A percentile compares a stretch with the other conserved stretches of the same genome.
phyloP scores from a whole-genome alignment of 169 alveolate genomes.

The Babesia ovis region DNA sequence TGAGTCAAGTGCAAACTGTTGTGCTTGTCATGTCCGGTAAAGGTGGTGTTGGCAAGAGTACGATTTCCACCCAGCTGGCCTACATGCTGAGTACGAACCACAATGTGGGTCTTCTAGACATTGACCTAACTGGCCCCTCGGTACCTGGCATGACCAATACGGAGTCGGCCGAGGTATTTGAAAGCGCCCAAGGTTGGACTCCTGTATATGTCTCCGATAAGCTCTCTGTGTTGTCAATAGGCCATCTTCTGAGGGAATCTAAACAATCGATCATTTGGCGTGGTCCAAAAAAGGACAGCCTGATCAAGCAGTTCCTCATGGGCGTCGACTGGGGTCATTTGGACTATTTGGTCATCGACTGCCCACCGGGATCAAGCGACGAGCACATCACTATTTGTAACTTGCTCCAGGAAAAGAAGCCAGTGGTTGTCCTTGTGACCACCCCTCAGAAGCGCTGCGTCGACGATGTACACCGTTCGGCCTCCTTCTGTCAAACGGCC shows the following conservation, averaged over 20 bases:
- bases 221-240: constrained; percentile 96
- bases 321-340: constrained; percentile 97
- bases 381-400: constrained; percentile 94
- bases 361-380: constrained; percentile 99
- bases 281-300: constrained; percentile 95
- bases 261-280: constrained; percentile 98
- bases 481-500: constrained; percentile 83
- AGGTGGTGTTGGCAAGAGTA: constrained; percentile 99
- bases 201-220: constrained; percentile 94
- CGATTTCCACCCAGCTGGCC: constrained; percentile 93
- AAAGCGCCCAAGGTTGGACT: constrained; percentile 94
- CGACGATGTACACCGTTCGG: constrained; percentile 69
- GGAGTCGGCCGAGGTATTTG: constrained; percentile 90
- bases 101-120: constrained; percentile 93
- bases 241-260: constrained; percentile 90
- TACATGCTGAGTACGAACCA: constrained; percentile 78
- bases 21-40: constrained; percentile 94
- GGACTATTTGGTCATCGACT: constrained; percentile 94
- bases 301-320: constrained; percentile 94
- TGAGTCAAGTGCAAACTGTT: constrained; percentile 85
- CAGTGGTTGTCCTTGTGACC: constrained; percentile 84
- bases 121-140: constrained; percentile 99
- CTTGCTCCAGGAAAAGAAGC: constrained; percentile 76
- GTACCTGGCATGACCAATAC: constrained; percentile 95
- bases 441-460: constrained; percentile 76